These are phyloP conservation scores for Saccharomycopsis vini DNA, from an alignment of 805 yeast genomes.

Conservation along the genomic window DNA sequence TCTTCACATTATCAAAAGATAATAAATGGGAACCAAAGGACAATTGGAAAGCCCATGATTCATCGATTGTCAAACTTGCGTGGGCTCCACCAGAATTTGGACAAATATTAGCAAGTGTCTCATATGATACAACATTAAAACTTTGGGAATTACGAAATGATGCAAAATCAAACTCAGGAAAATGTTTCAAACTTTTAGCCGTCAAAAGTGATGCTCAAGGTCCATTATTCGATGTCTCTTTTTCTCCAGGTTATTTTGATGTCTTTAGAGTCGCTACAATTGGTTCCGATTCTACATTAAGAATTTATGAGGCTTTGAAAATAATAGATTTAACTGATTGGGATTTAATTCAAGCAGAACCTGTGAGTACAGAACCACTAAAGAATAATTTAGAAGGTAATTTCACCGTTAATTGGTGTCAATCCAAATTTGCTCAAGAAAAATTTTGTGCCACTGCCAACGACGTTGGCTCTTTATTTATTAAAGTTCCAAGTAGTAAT, in stretches of 20 bases:
- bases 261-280: constrained; percentile 69
- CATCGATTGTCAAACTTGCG: constrained; percentile 67
- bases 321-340: constrained; percentile 82
- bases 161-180: constrained; percentile 67
- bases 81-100: constrained; percentile 97
- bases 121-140: constrained; percentile 82
- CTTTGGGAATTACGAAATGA: constrained; percentile 87
- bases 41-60: constrained; percentile 93
- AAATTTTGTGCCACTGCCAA: constrained; percentile 76
- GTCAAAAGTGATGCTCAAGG: constrained; percentile 82
- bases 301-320: constrained; percentile 82
- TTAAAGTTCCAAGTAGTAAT: constrained; percentile 18
- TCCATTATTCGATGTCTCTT: constrained; percentile 80
- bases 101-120: constrained; percentile 75
- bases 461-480: constrained; percentile 80
- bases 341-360: constrained; percentile 60
- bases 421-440: constrained; percentile 73
- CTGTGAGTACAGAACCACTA: not conserved
- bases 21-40: constrained; percentile 80
- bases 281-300: constrained; percentile 78
- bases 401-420: constrained; percentile 85
- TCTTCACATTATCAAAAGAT: constrained; percentile 48
- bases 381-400: constrained; percentile 58
- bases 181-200: constrained; percentile 70
- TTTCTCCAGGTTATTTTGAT: constrained; percentile 81